Percentiles rank a stretch among this genome's conserved stretches.
phyloP scores from a whole-genome alignment of 176 grass and related monocot species.

The Eleusine coracana region DNA sequence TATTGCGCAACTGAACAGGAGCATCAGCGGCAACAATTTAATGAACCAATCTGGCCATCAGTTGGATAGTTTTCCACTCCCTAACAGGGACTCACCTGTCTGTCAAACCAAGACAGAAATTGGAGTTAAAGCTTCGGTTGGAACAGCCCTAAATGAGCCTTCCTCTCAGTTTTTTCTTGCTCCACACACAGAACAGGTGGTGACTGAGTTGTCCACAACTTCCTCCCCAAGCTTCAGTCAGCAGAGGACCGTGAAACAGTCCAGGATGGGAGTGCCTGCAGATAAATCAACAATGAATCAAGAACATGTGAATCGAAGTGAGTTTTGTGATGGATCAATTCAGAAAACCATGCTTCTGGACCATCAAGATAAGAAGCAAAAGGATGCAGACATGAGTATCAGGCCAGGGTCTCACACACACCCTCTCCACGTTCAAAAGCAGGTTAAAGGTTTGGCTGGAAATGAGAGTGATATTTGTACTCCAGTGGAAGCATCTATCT shows the following conservation, averaged over 20 bases:
- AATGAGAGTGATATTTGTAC: slow-evolving; percentile 52
- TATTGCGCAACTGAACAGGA: slow-evolving; percentile 56
- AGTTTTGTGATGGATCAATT: slow-evolving; percentile 38
- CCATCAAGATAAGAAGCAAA: slow-evolving; percentile 43
- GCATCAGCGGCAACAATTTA: slow-evolving; percentile 70
- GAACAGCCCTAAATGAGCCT: slow-evolving; percentile 23
- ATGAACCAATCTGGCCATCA: slow-evolving; percentile 50
- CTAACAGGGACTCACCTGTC: slow-evolving; percentile 42
- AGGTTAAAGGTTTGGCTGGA: slow-evolving; percentile 40
- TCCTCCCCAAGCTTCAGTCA: slow-evolving; percentile 45
- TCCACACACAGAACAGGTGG: slow-evolving; percentile 26
- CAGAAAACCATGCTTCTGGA: slow-evolving; percentile 17
- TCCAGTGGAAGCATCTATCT: slow-evolving; percentile 42
- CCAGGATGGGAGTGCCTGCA: slow-evolving; percentile 37
- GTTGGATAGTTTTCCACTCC: slow-evolving; percentile 42
- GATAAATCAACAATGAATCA: slow-evolving; percentile 41
- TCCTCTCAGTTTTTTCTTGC: slow-evolving; percentile 56
- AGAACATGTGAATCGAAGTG: slow-evolving; percentile 44
- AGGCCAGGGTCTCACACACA: slow-evolving; percentile 16
- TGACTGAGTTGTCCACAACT: slow-evolving; percentile 43
- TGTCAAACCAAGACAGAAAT: slow-evolving; percentile 39
- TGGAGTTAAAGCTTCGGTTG: slow-evolving; percentile 32
- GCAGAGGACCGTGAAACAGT: slow-evolving; percentile 45
- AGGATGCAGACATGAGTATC: slow-evolving; percentile 25
- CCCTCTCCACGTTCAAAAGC: slow-evolving; percentile 42